These are phyloP conservation scores for Thelonectria blattea DNA, from an alignment of 2,329 filamentous ascomycete genomes.

Conservation along the genomic window DNA sequence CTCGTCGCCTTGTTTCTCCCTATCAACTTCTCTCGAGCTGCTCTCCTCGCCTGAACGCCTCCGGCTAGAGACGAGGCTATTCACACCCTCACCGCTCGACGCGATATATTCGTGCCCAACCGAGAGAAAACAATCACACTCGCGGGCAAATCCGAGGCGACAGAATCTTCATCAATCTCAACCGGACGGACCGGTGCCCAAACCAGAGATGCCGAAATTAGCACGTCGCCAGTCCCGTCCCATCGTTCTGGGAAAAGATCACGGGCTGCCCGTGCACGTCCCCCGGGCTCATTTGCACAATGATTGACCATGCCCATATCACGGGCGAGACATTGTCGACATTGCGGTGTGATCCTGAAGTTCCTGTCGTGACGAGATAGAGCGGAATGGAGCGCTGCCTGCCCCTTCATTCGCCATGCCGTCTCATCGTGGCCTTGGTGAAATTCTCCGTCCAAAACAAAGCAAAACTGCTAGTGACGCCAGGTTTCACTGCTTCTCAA, in stretches of 20 bases:
- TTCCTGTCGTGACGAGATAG: not conserved
- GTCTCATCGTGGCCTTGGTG: not conserved
- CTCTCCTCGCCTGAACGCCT: not conserved
- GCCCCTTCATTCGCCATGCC: not conserved
- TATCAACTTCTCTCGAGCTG: not conserved
- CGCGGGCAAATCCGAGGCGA: not conserved
- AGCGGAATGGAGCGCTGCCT: not conserved
- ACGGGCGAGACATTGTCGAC: too few relatives aligned
- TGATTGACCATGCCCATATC: not conserved
- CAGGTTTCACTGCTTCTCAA: constrained; percentile 1
- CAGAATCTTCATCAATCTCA: constrained; percentile 12
- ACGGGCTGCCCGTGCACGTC: constrained; percentile 20
- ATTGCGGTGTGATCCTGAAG: too few relatives aligned
- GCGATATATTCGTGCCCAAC: not conserved
- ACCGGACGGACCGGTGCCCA: constrained; percentile 22
- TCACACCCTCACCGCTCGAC: not conserved
- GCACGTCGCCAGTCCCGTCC: constrained; percentile 31
- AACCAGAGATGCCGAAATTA: constrained; percentile 38
- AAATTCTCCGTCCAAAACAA: constrained; percentile 1
- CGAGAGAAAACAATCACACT: not conserved
- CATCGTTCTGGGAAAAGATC: constrained; percentile 37
- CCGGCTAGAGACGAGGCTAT: not conserved
- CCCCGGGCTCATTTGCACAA: constrained; percentile 13
- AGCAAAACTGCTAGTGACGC: constrained; percentile 13
- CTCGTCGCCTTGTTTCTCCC: not conserved